Percentiles rank a stretch among this genome's conserved stretches.
Evolutionary conservation across 352 stramenopile genomes (phyloP).

Genomic region (Pythium rhizo-oryzae): DNA sequence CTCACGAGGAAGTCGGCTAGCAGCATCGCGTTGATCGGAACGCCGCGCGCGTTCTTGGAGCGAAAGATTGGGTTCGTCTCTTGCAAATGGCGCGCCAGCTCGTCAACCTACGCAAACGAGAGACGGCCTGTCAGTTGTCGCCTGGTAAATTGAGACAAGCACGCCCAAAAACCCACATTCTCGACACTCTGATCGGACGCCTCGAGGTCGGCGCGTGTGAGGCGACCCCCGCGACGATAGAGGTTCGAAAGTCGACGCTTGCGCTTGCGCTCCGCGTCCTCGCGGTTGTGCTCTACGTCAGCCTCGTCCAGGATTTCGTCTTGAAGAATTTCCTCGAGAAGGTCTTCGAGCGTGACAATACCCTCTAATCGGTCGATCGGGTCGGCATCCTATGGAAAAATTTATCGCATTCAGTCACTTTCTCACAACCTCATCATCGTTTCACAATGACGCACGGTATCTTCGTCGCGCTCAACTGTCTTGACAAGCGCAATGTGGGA

Average conservation of each 20-base stretch:
- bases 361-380: conserved; percentile 94
- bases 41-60: conserved; percentile 32
- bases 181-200: conserved; percentile 42
- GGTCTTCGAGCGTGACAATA: conserved; percentile 99
- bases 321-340: conserved; percentile 97
- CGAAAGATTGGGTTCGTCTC: conserved; percentile 39
- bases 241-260: conserved; percentile 51
- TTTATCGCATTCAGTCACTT: no score
- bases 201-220: conserved; percentile 48
- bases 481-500: conserved; percentile 95
- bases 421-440: no score
- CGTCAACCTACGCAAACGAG: no score
- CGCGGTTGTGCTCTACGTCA: conserved; percentile 61
- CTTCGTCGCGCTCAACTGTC: conserved; percentile 79
- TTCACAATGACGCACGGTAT: conserved; percentile 8
- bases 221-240: conserved; percentile 50
- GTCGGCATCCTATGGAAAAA: conserved; percentile 51
- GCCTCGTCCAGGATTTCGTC: conserved; percentile 97
- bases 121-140: neutral
- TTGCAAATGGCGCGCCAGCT: conserved; percentile 37
- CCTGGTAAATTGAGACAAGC: conserved; percentile 10
- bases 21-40: conserved; percentile 27
- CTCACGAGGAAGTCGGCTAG: conserved; percentile 34
- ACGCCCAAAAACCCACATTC: conserved; percentile 35
- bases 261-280: conserved; percentile 46